A percentile compares a stretch with the other conserved stretches of the same genome.
These are phyloP conservation scores for Paramecium tetraurelia DNA, from an alignment of 73 alveolate species.

Conservation along the genomic window DNA sequence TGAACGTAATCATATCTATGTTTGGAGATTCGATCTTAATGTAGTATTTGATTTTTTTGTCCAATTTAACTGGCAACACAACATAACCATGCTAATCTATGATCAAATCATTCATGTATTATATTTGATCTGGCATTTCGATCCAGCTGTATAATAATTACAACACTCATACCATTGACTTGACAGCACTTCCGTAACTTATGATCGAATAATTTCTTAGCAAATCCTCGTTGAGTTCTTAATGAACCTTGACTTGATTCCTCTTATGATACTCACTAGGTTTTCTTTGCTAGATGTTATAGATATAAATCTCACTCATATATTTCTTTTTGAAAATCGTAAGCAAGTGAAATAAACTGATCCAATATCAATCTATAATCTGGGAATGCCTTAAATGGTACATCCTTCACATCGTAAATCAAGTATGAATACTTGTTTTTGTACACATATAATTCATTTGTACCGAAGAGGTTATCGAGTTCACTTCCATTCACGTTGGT, in stretches of 20 bases:
- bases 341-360: neutral
- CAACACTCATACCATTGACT: neutral
- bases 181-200: neutral
- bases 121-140: constrained; percentile 34
- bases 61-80: neutral
- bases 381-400: neutral
- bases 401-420: constrained; percentile 3
- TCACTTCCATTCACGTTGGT: neutral
- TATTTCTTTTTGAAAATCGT: constrained; percentile 14
- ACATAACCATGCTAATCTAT: constrained; percentile 28
- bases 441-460: constrained; percentile 14
- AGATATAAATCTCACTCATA: constrained; percentile 12
- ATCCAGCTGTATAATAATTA: neutral
- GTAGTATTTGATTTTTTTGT: neutral
- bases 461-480: neutral
- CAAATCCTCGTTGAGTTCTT: constrained; percentile 12
- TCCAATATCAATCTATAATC: constrained; percentile 25
- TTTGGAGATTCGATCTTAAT: constrained; percentile 3
- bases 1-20: constrained; percentile 35
- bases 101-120: constrained; percentile 14
- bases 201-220: neutral
- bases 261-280: neutral
- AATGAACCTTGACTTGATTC: constrained; percentile 8
- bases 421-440: constrained; percentile 26
- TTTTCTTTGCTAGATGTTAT: neutral